These are phyloP conservation scores for Boletellus ananiceps DNA, from an alignment of 768 basidiomycete genomes.

Conservation along the genomic window DNA sequence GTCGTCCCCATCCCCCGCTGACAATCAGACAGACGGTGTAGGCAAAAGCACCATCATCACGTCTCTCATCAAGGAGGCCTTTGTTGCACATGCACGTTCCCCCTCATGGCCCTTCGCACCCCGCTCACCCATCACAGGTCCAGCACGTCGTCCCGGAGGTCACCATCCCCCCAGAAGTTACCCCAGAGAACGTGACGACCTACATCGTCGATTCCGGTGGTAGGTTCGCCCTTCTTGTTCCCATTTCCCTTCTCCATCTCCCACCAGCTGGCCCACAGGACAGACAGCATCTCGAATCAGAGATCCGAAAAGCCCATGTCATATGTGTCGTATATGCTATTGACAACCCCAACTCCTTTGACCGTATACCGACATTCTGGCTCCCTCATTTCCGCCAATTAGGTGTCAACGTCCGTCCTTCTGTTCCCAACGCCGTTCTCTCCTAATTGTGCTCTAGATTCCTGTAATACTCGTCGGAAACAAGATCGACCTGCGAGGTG, in stretches of 20 bases:
- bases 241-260: conserved; percentile 5
- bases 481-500: conserved; percentile 94
- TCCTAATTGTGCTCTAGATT: conserved; percentile 47
- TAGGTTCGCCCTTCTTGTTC: conserved; percentile 35
- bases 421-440: neutral
- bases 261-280: conserved; percentile 77
- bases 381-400: conserved; percentile 90
- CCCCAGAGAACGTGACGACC: conserved; percentile 95
- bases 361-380: conserved; percentile 98
- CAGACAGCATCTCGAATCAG: conserved; percentile 83
- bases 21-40: conserved; percentile 71
- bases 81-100: conserved; percentile 73
- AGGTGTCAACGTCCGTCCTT: conserved; percentile 80
- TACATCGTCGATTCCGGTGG: conserved; percentile 98
- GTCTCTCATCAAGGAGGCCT: conserved; percentile 93
- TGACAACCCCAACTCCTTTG: conserved; percentile 94
- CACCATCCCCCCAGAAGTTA: conserved; percentile 95
- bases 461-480: conserved; percentile 97
- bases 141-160: conserved; percentile 96
- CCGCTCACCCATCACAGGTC: conserved; percentile 49
- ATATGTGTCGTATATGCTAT: conserved; percentile 97
- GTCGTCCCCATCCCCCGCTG: neutral
- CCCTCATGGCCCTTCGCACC: neutral
- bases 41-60: conserved; percentile 98
- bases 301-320: conserved; percentile 96